phyloP scores from a whole-genome alignment of 129 eudicot genomes.

The Flaveria robusta region DNA sequence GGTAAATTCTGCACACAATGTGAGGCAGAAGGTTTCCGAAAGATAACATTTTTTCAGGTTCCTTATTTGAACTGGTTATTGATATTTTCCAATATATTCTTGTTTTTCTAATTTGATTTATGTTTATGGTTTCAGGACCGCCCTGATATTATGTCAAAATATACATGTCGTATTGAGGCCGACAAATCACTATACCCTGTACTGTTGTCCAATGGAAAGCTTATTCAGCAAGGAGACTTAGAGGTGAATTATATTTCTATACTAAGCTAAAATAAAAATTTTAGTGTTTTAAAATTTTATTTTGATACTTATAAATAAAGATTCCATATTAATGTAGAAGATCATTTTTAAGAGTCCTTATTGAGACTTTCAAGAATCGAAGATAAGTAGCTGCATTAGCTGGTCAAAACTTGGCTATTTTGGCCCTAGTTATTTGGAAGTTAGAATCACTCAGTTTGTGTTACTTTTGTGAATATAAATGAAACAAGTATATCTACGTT shows the following conservation, averaged over 20 bases:
- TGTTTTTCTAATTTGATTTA: slow-evolving; percentile 10
- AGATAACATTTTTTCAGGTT: slow-evolving; percentile 95
- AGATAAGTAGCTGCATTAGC: neutral
- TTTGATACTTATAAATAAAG: neutral
- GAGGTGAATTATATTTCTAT: slow-evolving; percentile 53
- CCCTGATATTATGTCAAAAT: slow-evolving; percentile 96
- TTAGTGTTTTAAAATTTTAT: neutral
- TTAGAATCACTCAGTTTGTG: neutral
- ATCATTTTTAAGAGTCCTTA: neutral
- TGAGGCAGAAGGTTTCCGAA: slow-evolving; percentile 98
- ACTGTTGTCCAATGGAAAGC: slow-evolving; percentile 87
- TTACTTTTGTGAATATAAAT: neutral
- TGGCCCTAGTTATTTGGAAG: neutral
- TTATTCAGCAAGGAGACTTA: slow-evolving; percentile 79
- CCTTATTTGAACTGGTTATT: neutral
- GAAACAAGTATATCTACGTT: neutral
- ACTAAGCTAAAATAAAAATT: neutral
- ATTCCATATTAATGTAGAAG: neutral
- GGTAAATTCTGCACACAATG: slow-evolving; percentile 98
- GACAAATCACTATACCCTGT: slow-evolving; percentile 88
- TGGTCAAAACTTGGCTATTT: neutral
- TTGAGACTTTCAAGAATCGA: slow-evolving; percentile 4
- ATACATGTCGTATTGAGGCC: slow-evolving; percentile 92
- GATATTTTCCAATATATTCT: neutral
- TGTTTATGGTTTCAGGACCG: slow-evolving; percentile 62